Evolutionary conservation across 768 basidiomycete genomes (phyloP).

Genomic region (Pisolithus sp.): DNA sequence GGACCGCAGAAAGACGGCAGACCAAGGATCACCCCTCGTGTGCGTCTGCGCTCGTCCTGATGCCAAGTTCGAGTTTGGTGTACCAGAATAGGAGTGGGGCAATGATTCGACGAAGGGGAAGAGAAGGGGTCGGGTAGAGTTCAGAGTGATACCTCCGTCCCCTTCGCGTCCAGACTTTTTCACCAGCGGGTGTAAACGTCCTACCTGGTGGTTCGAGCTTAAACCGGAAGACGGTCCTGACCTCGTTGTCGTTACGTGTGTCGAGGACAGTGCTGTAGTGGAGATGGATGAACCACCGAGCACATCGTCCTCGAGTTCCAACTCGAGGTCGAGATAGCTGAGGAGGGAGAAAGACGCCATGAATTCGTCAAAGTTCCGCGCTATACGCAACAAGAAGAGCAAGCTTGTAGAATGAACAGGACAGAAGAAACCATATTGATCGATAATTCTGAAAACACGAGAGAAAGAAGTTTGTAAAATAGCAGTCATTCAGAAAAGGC

Average conservation of each 20-base stretch:
- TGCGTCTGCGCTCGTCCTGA: constrained; percentile 14
- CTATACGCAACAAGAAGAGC: too few species aligned
- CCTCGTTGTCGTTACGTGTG: background rate
- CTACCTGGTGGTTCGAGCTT: constrained; percentile 5
- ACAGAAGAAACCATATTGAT: too few species aligned
- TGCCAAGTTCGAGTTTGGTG: constrained; percentile 4
- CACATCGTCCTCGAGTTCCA: constrained; percentile 62
- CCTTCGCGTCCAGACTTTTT: too few species aligned
- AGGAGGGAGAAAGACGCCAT: constrained; percentile 68
- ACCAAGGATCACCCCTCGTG: too few species aligned
- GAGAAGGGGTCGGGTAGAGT: constrained; percentile 53
- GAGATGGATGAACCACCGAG: constrained; percentile 20
- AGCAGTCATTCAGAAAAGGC: background rate
- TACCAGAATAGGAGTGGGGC: constrained; percentile 10
- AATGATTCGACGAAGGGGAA: constrained; percentile 43
- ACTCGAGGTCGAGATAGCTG: constrained; percentile 65
- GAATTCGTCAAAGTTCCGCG: background rate
- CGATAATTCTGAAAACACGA: too few species aligned
- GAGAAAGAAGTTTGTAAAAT: too few species aligned
- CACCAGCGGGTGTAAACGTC: too few species aligned
- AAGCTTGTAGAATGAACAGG: too few species aligned
- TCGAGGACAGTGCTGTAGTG: constrained; percentile 6
- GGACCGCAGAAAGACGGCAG: constrained; percentile 10
- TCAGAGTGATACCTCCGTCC: constrained; percentile 25
- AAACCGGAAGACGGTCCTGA: constrained; percentile 5